Evolutionary conservation across 768 basidiomycete species (phyloP), one percentile per base, ranked within the genome.

Genomic region (Tephrocybe rancida): DNA sequence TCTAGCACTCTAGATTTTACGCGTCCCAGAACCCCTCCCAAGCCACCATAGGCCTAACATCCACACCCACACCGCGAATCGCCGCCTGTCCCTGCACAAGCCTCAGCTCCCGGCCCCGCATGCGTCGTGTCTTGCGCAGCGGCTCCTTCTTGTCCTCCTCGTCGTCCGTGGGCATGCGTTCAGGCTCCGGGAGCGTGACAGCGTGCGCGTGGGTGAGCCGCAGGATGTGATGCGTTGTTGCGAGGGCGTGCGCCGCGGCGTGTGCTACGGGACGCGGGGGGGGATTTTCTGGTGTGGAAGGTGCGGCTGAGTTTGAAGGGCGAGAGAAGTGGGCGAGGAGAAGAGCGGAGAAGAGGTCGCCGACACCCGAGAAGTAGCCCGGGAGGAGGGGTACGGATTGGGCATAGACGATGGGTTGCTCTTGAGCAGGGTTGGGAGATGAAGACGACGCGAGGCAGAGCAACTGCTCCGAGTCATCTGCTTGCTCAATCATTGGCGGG

Each of bases 301-400:
- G 14, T 26, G 42, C 21, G n/a, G 24, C 21, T 0, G 50, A 26
- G 3, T 7, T 41, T 41, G 9, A 13, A 41, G 39, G 18, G 14
- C 27, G 50, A 22, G 48, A 22, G 18, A 64, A 98, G 63, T 95
- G 88, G 0, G 85, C 95, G 3, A 96, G 77, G 24, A 95, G 84
- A 50, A 98, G 83, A 1, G 96, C 91, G 5, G 94, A 94, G 74
- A 98, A 98, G 51, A 98, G 85, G 69, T 99, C 97, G 16, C 97
- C 97, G 10, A 97, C 95, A 22, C 97, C 97, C 18, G 92, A 90
- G 68, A 95, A 98, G 73, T 98, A 97, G 10, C 95, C 95, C 5
- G 87, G 82, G 41, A 98, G 79, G 25, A 87, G 79, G 2, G 88
- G 87, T 8, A 99, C 84, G 39, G 78, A 80, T 62, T 85, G 85